These are phyloP conservation scores for Solanum verrucosum DNA, from an alignment of 257 asterid genomes.

Conservation along the genomic window DNA sequence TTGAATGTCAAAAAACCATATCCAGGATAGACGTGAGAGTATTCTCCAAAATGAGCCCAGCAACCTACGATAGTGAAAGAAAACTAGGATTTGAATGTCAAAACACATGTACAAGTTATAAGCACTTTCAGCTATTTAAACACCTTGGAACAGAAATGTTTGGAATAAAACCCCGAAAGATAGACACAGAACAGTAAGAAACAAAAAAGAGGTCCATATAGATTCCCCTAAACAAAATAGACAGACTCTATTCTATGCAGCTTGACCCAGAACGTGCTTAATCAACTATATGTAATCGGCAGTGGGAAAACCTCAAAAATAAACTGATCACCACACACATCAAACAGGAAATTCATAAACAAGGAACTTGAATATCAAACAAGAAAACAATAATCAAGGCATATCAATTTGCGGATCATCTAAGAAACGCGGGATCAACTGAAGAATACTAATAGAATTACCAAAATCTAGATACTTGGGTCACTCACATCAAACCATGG, in stretches of 20 bases:
- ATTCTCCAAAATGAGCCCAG: slow-evolving; percentile 75
- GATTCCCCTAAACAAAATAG: background rate
- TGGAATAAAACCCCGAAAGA: background rate
- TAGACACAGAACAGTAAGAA: background rate
- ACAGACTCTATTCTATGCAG: background rate
- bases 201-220: background rate
- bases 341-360: background rate
- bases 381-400: background rate
- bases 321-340: background rate
- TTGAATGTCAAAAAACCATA: slow-evolving; percentile 30
- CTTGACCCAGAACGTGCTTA: background rate
- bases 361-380: background rate
- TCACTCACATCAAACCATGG: background rate
- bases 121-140: background rate
- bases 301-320: background rate
- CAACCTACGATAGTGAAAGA: slow-evolving; percentile 41
- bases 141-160: background rate
- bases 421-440: background rate
- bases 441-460: background rate
- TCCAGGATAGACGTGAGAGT: slow-evolving; percentile 95
- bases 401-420: background rate
- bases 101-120: background rate
- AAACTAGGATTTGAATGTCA: background rate
- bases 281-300: background rate
- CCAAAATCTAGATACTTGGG: background rate